Evolutionary conservation across 352 stramenopile species (phyloP), one percentile per base, ranked within the genome.

Genomic region (Globisporangium orthogonon): DNA sequence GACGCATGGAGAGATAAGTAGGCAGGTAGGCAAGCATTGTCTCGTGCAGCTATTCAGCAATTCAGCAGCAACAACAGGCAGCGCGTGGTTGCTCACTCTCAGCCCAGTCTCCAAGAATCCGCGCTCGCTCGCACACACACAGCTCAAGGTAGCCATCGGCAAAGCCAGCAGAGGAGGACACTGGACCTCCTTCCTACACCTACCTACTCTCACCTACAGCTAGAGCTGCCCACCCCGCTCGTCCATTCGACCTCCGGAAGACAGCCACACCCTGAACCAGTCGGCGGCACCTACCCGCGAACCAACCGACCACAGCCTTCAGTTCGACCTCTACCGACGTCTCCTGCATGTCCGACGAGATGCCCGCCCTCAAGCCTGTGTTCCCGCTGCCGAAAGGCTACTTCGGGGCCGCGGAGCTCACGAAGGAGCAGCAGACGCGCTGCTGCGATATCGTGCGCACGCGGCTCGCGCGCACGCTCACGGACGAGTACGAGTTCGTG

Each of bases 371-470:
- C 44, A 54, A 55, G 37, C 58, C 58, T 15, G 56, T 54, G 11
- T 65, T 61, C 31, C 70, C 67, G 7, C 30, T 79, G 11, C 63
- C 63, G 13, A 52, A 59, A 15, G 58, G 47, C 7, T 72, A 67
- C 64, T 76, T 83, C 39, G 59, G 57, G 6, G 35, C 56, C 31
- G 44, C 68, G 17, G 54, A 65, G 39, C 41, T 79, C 37, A 67
- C 65, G 18, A 30, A 39, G 0, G 63, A 63, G 44, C 70, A 82
- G 51, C 50, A 75, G 31, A 28, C 71, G 15, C 57, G 71, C 39
- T 83, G 66, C 49, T 55, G 54, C 29, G 56, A 59, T 1, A 45
- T 77, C n/a, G 70, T 79, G 14, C 58, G 40, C 28, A 52, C 49
- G 31, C 66, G 69, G 33, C 62, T 79, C 28, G 63, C 53, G 18